phyloP scores from a whole-genome alignment of 371 early-diverging fungal genomes.

The Polyrhizophydium stewartii region DNA sequence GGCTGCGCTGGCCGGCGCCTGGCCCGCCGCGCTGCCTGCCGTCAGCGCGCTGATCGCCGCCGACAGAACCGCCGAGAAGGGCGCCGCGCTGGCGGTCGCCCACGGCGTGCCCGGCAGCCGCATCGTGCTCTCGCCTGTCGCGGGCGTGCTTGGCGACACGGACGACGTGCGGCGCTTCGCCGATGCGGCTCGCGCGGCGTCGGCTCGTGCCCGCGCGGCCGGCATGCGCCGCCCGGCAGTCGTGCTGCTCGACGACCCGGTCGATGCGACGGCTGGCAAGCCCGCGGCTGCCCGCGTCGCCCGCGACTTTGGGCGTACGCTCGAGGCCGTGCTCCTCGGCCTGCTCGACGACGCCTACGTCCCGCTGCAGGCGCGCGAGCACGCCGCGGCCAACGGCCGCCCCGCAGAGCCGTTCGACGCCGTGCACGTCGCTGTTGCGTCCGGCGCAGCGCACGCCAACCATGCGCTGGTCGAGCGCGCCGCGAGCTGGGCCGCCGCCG shows the following conservation, averaged over 20 bases:
- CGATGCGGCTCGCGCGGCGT: slow-evolving; percentile 19
- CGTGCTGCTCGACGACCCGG: neutral
- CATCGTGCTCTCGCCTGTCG: slow-evolving; percentile 68
- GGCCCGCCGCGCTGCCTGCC: neutral
- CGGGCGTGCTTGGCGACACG: slow-evolving; percentile 63
- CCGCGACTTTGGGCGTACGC: slow-evolving; percentile 54
- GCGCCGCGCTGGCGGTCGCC: neutral
- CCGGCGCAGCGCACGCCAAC: neutral
- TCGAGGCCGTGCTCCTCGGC: slow-evolving; percentile 72
- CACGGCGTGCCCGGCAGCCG: slow-evolving; percentile 15
- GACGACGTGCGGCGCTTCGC: slow-evolving; percentile 78
- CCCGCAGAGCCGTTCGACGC: no score
- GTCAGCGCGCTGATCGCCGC: neutral
- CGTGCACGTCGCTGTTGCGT: neutral
- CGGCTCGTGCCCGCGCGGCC: slow-evolving; percentile 7
- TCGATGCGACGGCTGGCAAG: slow-evolving; percentile 11
- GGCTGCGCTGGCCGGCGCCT: neutral
- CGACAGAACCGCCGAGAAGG: slow-evolving; percentile 1
- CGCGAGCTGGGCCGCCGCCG: slow-evolving; percentile 54
- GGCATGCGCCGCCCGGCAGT: slow-evolving; percentile 17
- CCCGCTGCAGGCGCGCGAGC: slow-evolving; percentile 79
- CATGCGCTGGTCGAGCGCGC: slow-evolving; percentile 8
- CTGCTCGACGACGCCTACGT: slow-evolving; percentile 68
- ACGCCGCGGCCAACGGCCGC: slow-evolving; percentile 18
- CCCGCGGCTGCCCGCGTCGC: slow-evolving; percentile 16